Evolutionary conservation across 257 asterid species (phyloP).

Genomic region (Anisodus acutangulus): DNA sequence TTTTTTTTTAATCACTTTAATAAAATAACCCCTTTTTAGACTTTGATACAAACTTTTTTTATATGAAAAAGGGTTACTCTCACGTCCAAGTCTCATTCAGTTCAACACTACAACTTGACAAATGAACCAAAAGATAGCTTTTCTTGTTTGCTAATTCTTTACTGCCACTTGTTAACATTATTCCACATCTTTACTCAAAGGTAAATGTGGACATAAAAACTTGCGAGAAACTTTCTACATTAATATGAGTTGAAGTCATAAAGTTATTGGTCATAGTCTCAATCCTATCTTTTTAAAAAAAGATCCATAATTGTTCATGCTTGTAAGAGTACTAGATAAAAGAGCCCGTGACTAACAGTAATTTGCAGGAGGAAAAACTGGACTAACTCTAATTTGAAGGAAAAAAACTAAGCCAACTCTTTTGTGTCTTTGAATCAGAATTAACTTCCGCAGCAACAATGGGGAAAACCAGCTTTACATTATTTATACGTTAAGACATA

Average conservation of each 20-base stretch:
- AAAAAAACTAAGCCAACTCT: no score
- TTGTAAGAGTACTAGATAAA: no score
- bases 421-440: no score
- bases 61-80: no score
- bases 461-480: no score
- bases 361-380: no score
- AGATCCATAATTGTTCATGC: background rate
- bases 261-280: background rate
- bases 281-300: background rate
- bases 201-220: constrained; percentile 12
- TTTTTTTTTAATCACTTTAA: background rate
- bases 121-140: background rate
- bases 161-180: background rate
- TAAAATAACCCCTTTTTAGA: background rate
- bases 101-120: background rate
- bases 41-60: background rate
- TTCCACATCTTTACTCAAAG: background rate
- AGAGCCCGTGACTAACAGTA: no score
- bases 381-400: no score
- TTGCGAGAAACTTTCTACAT: background rate
- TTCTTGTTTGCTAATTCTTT: background rate
- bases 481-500: no score
- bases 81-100: no score
- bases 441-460: no score
- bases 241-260: background rate